Evolutionary conservation across 2,329 filamentous ascomycete species (phyloP), one percentile per base, ranked within the genome.

Genomic region (Lecanicillium sp.): DNA sequence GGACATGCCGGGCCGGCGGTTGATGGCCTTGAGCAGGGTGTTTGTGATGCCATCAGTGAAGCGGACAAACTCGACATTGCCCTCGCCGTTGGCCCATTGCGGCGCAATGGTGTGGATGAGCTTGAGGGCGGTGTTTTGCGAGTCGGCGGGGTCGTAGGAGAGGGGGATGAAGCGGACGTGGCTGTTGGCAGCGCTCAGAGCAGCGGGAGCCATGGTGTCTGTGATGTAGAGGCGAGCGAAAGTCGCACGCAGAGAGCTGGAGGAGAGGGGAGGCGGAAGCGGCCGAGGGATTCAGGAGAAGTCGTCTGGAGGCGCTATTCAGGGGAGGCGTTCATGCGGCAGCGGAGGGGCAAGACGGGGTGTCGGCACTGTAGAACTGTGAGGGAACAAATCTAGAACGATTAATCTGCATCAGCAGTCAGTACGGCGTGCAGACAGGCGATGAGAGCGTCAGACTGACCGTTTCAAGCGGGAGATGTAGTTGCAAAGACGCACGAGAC

Each of bases 1-100:
- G 36, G 85, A 81, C 48, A 83, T 69, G 36, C 84, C 86, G 1
- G 68, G 59, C 18, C 70, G 71, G 49, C 71, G 75, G 58, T 87
- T 86, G 55, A 84, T 65, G n/a, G 81, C 80, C 60, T 89, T 89
- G 46, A 88, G 71, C 35, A 90, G 69, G 36, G 89, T 97, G 65
- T 98, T 98, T 49, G 92, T 98, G 65, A 97, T 98, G 56, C 92
- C 92, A 55, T 98, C 92, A 29, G 88, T 98, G 68, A 97, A 98
- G 47, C 85, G 82, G 49, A 87, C 74, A 57, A 97, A 87, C 54
- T 92, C 81, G 52, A 98, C 74, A 31, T 81, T 76, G 41, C 85
- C 84, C 47, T 81, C 78, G 27, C 75, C 68, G 34, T 74, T 72
- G 49, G 79, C 73, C 92, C 92, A 98, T 52, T 94, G 79, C 10